phyloP scores from a whole-genome alignment of 2,329 filamentous ascomycete species.

The Herpotrichia juniperi region DNA sequence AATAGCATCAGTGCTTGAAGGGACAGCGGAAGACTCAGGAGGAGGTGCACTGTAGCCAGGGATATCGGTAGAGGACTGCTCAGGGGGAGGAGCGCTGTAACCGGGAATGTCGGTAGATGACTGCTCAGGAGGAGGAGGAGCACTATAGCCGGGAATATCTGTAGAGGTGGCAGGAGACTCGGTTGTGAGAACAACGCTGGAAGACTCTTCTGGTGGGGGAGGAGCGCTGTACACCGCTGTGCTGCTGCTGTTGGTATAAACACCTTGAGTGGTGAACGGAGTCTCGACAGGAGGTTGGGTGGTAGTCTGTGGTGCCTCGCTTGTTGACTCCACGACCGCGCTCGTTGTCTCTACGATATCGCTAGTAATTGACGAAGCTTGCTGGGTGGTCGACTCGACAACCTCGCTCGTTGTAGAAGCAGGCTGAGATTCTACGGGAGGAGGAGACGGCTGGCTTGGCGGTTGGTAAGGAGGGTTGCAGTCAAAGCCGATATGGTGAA shows the following conservation, averaged over 20 bases:
- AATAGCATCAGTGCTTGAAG: not conserved
- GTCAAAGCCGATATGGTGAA: constrained; percentile 78
- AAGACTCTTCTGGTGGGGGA: constrained; percentile 20
- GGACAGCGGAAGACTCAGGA: not conserved
- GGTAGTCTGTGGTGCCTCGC: not conserved
- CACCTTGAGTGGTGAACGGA: not conserved
- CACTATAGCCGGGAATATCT: not conserved
- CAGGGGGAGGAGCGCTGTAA: not conserved
- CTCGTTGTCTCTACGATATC: not conserved
- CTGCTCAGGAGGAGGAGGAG: not conserved
- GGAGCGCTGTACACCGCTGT: constrained; percentile 1
- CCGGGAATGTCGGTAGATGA: constrained; percentile 13
- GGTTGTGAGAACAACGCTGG: constrained; percentile 10
- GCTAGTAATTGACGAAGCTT: not conserved
- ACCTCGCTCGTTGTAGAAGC: not conserved
- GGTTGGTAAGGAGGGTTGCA: constrained; percentile 54
- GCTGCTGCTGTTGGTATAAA: constrained; percentile 1
- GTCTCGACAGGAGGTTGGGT: not conserved
- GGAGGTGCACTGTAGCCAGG: not conserved
- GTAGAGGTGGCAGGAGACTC: constrained; percentile 7
- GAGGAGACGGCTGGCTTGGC: not conserved
- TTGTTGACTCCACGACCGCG: not conserved
- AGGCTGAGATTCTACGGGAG: not conserved
- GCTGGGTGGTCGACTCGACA: not conserved
- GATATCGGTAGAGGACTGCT: not conserved